phyloP scores from a whole-genome alignment of 176 grass and related monocot species.

The Carex pumila region DNA sequence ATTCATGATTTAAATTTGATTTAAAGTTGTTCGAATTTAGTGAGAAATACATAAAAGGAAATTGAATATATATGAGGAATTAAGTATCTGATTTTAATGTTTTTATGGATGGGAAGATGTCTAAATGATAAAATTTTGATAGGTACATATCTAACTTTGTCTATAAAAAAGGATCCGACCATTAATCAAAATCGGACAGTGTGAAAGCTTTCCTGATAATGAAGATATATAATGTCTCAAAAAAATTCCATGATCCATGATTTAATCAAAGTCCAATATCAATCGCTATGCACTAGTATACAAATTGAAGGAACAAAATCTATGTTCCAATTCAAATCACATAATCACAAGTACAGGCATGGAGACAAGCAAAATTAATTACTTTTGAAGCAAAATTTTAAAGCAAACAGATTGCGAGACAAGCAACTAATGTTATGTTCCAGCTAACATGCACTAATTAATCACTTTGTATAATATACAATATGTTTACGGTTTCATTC shows the following conservation, averaged over 20 bases:
- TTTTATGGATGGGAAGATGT: too few relatives aligned
- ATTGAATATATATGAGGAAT: too few relatives aligned
- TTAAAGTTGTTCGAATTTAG: too few relatives aligned
- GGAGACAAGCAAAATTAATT: background rate
- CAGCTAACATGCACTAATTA: background rate
- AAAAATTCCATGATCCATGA: background rate
- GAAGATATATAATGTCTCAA: background rate
- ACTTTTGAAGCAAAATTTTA: background rate
- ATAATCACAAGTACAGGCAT: background rate
- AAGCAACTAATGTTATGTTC: background rate
- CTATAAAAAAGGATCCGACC: background rate
- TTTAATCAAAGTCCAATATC: background rate
- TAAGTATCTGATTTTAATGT: too few relatives aligned
- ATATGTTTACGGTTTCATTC: background rate
- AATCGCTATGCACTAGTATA: background rate
- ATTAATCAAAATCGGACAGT: background rate
- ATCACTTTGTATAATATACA: background rate
- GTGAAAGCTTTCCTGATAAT: background rate
- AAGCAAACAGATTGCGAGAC: background rate
- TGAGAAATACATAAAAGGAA: too few relatives aligned
- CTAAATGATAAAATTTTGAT: too few relatives aligned
- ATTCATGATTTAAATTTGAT: too few relatives aligned
- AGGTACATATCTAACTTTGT: background rate
- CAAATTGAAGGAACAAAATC: background rate
- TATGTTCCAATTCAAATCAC: background rate